Evolutionary conservation across 1,284 basidiomycete genomes (phyloP).

Genomic region (Sanghuangporus sanghuang): DNA sequence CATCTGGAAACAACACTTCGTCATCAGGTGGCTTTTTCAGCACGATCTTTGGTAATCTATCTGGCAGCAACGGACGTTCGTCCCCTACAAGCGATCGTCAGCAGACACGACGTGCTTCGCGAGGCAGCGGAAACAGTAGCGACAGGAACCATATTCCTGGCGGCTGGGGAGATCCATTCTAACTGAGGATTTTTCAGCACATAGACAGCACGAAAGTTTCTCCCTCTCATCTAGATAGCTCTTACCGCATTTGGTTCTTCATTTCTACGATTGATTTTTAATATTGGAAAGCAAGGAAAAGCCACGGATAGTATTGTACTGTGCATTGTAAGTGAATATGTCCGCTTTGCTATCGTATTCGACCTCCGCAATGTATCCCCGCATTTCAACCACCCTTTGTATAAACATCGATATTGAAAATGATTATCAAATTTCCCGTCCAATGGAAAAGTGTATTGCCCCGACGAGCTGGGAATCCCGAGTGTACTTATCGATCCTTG

Average conservation of each 20-base stretch:
- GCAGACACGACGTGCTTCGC: not conserved
- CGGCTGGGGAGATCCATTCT: not conserved
- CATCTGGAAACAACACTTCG: not conserved
- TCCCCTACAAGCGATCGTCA: not conserved
- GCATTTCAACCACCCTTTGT: not conserved
- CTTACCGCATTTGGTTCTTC: not conserved
- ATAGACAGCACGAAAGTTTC: not conserved
- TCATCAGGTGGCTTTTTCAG: slow-evolving; percentile 1
- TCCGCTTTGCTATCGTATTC: not conserved
- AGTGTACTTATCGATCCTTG: not conserved
- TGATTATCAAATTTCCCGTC: not conserved
- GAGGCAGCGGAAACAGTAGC: not conserved
- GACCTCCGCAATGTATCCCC: not conserved
- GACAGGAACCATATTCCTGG: slow-evolving; percentile 1
- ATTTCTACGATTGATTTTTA: not conserved
- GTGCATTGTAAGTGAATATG: slow-evolving; percentile 6
- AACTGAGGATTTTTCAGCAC: not conserved
- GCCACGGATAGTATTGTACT: slow-evolving; percentile 1
- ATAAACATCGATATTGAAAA: not conserved
- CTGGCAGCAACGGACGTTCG: not conserved
- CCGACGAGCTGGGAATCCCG: not conserved
- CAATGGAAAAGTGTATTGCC: not conserved
- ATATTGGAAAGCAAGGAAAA: not conserved
- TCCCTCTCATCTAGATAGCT: not conserved
- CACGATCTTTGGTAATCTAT: not conserved